These are phyloP conservation scores for Metschnikowia dekortorum DNA, from an alignment of 805 yeast species.

Conservation along the genomic window DNA sequence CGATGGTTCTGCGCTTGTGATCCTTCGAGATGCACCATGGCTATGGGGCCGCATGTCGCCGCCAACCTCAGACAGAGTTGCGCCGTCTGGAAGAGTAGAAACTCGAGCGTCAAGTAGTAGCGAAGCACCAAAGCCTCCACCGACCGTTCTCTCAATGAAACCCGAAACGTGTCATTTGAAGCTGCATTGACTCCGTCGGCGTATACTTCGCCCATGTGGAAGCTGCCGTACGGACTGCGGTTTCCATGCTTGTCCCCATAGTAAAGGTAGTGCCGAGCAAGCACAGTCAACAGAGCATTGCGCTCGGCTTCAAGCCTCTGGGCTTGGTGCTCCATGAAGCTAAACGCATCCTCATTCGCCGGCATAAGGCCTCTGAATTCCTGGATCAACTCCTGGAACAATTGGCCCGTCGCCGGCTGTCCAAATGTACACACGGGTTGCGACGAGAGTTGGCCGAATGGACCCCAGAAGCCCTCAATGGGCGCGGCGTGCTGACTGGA, in stretches of 20 bases:
- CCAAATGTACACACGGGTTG: constrained; percentile 49
- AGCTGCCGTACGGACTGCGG: constrained; percentile 52
- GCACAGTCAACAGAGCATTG: constrained; percentile 20
- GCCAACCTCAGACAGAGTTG: constrained; percentile 30
- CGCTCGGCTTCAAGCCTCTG: constrained; percentile 16
- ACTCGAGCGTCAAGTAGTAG: constrained; percentile 48
- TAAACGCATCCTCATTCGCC: constrained; percentile 9
- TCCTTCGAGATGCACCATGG: constrained; percentile 44
- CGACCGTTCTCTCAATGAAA: constrained; percentile 21
- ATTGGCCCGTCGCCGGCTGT: constrained; percentile 53
- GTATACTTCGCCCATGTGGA: constrained; percentile 43
- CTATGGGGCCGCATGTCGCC: constrained; percentile 20
- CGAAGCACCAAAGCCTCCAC: constrained; percentile 32
- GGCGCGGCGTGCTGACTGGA: constrained; percentile 21
- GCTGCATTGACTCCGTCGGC: constrained; percentile 41
- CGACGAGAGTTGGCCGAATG: constrained; percentile 38
- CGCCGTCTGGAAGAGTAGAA: constrained; percentile 46
- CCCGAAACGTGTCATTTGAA: constrained; percentile 6
- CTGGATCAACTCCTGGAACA: constrained; percentile 45
- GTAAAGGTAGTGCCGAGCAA: constrained; percentile 36
- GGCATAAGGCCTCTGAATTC: constrained; percentile 16
- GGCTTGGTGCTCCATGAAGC: constrained; percentile 21
- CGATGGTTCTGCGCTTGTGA: constrained; percentile 46
- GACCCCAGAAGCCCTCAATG: constrained; percentile 58
- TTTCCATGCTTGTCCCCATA: constrained; percentile 59